A percentile compares a stretch with the other conserved stretches of the same genome.
These are phyloP conservation scores for Ogataea methylovora DNA, from an alignment of 805 yeast species.

Conservation along the genomic window DNA sequence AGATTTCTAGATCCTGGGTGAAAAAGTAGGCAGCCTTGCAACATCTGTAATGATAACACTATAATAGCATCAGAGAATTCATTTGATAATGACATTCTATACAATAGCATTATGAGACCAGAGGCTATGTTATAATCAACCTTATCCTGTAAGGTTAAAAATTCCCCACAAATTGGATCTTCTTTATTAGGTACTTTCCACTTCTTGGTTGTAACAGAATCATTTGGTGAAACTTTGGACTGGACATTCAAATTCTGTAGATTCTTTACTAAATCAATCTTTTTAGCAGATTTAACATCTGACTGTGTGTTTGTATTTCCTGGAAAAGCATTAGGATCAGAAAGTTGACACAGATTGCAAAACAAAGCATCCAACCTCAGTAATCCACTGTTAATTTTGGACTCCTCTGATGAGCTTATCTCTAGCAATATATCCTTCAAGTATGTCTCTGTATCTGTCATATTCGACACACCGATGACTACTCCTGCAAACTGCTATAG, in stretches of 20 bases:
- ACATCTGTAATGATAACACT: conserved; percentile 25
- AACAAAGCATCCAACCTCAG: conserved; percentile 14
- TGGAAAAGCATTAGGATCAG: not conserved
- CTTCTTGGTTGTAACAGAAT: conserved; percentile 7
- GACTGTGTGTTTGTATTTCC: too few relatives aligned
- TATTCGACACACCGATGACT: too few relatives aligned
- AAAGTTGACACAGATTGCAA: conserved; percentile 12
- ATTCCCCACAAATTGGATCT: conserved; percentile 28
- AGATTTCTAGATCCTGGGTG: conserved; percentile 49
- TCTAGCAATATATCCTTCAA: conserved; percentile 10
- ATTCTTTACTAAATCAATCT: too few relatives aligned
- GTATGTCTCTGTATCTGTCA: conserved; percentile 7
- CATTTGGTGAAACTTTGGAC: too few relatives aligned
- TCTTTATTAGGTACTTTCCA: conserved; percentile 21
- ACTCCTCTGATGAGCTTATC: conserved; percentile 10
- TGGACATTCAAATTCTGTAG: too few relatives aligned
- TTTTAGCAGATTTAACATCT: too few relatives aligned
- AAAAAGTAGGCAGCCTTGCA: conserved; percentile 54
- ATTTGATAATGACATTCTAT: conserved; percentile 7
- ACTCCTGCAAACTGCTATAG: too few relatives aligned
- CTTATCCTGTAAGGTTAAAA: conserved; percentile 41
- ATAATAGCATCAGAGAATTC: conserved; percentile 11
- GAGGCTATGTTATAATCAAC: conserved; percentile 44
- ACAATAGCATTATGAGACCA: conserved; percentile 23
- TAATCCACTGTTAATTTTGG: conserved; percentile 13